These are phyloP conservation scores for Telopea speciosissima DNA, from an alignment of 177 flowering plant genomes.

Conservation along the genomic window DNA sequence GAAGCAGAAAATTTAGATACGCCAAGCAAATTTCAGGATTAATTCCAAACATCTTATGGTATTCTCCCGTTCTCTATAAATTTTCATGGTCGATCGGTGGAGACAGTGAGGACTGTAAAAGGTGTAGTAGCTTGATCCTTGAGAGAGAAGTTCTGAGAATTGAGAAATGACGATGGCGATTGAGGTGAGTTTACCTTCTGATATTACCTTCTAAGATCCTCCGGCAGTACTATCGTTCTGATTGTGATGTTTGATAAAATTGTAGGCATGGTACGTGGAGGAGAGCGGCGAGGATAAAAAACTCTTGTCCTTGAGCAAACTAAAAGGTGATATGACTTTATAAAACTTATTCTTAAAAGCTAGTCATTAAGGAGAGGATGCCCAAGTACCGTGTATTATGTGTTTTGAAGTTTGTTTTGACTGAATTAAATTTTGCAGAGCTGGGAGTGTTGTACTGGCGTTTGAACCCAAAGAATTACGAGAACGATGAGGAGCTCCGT, in stretches of 20 bases:
- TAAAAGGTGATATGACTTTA: slow-evolving; percentile 56
- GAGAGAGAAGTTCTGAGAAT: no score
- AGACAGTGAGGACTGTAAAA: no score
- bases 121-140: no score
- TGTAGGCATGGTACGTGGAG: slow-evolving; percentile 81
- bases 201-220: not conserved
- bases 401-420: no score
- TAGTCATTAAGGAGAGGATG: no score
- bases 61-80: no score
- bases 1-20: no score
- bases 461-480: slow-evolving; percentile 54
- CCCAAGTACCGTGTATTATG: no score
- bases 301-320: slow-evolving; percentile 48
- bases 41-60: no score
- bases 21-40: no score
- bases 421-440: slow-evolving; percentile 23
- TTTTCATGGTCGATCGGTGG: no score
- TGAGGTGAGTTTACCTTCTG: not conserved
- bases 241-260: not conserved
- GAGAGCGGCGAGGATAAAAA: slow-evolving; percentile 63
- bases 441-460: slow-evolving; percentile 68
- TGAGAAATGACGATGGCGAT: not conserved
- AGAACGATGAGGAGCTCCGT: slow-evolving; percentile 55
- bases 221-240: not conserved
- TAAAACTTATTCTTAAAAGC: no score